Evolutionary conservation across 768 basidiomycete species (phyloP).

Genomic region (Chalciporus sphaerocephalus): DNA sequence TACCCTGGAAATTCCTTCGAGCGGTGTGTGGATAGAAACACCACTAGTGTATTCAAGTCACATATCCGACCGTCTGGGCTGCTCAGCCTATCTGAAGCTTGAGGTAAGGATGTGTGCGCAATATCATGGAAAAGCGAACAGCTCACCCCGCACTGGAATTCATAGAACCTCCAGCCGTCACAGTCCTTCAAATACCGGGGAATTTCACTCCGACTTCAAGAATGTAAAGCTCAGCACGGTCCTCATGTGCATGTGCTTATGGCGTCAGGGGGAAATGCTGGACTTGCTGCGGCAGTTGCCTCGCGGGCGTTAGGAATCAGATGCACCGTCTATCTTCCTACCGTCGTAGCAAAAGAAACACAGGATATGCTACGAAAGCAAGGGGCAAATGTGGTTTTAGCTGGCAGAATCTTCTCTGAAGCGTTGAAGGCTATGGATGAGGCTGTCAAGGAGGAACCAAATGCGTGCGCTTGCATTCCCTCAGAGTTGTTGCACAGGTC

Average conservation of each 20-base stretch:
- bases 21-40: slow-evolving; percentile 53
- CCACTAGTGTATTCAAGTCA: slow-evolving; percentile 58
- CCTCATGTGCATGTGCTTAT: slow-evolving; percentile 56
- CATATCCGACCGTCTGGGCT: slow-evolving; percentile 50
- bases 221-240: slow-evolving; percentile 48
- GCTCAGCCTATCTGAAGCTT: slow-evolving; percentile 63
- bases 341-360: slow-evolving; percentile 45
- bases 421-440: slow-evolving; percentile 49
- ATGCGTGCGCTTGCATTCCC: slow-evolving; percentile 45
- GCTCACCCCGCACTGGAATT: neutral
- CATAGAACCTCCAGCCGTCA: slow-evolving; percentile 65
- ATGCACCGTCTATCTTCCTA: slow-evolving; percentile 68
- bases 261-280: slow-evolving; percentile 82
- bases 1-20: neutral
- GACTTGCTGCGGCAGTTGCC: slow-evolving; percentile 63
- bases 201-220: slow-evolving; percentile 56
- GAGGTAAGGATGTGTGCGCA: slow-evolving; percentile 45
- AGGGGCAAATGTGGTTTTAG: slow-evolving; percentile 55
- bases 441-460: slow-evolving; percentile 39
- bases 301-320: slow-evolving; percentile 49
- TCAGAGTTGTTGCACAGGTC: neutral
- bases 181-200: slow-evolving; percentile 78
- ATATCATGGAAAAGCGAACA: neutral
- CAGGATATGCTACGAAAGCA: slow-evolving; percentile 48
- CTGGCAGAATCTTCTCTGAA: slow-evolving; percentile 55